Conservation (phyloP, 768 basidiomycete genomes). For the Pilatotrama ljubarskyi region DNA sequence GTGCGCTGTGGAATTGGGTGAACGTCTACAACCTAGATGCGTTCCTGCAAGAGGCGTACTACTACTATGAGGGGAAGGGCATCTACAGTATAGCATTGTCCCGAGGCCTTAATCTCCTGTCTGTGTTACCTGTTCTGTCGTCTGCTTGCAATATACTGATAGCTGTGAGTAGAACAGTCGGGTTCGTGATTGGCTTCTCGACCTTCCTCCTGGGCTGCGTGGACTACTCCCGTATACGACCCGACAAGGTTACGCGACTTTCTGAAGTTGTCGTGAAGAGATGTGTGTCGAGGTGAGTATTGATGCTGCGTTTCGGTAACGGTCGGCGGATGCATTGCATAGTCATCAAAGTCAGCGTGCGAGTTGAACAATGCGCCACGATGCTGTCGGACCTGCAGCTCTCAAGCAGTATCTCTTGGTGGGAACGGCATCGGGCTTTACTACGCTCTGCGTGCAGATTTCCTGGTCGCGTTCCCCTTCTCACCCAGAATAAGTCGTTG, state of each 20-base stretch:
- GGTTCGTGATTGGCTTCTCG: slow-evolving; percentile 98
- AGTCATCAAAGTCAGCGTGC: too few species aligned
- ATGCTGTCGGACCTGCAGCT: too few species aligned
- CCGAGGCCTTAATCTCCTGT: slow-evolving; percentile 93
- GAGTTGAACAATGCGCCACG: too few species aligned
- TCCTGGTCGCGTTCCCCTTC: too few species aligned
- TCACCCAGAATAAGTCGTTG: background rate
- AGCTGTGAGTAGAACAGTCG: slow-evolving; percentile 71
- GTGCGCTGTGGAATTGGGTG: slow-evolving; percentile 98
- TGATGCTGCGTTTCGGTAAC: too few species aligned
- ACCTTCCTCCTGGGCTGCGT: slow-evolving; percentile 95
- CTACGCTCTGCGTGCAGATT: too few species aligned
- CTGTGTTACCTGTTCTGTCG: slow-evolving; percentile 39
- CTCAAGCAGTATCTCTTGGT: background rate
- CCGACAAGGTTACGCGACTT: slow-evolving; percentile 64
- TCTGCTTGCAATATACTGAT: slow-evolving; percentile 30
- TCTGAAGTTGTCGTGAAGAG: slow-evolving; percentile 79
- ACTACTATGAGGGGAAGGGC: slow-evolving; percentile 96
- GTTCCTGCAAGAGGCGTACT: slow-evolving; percentile 93
- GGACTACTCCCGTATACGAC: slow-evolving; percentile 81
- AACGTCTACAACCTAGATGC: slow-evolving; percentile 97
- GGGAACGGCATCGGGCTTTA: too few species aligned
- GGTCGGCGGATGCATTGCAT: too few species aligned
- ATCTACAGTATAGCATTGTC: slow-evolving; percentile 93
- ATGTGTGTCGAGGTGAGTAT: slow-evolving; percentile 78